Base-by-base conservation (phyloP, 2,329 filamentous ascomycete genomes). In the Pochonia chlamydosporia region DNA sequence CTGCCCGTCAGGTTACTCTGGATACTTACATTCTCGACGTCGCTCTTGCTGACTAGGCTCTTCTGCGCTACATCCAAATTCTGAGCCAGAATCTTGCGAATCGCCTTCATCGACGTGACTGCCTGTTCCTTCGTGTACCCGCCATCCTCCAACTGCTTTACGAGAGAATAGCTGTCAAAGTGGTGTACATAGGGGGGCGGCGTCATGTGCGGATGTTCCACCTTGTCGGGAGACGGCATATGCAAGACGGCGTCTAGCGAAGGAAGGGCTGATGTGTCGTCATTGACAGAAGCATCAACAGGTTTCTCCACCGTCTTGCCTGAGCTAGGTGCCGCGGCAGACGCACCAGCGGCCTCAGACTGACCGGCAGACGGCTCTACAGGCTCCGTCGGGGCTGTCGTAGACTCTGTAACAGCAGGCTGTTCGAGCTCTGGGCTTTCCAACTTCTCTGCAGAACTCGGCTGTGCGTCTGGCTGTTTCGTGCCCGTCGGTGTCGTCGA, bases 101-200 rank as follows among this genome's bases (percentile, higher is more conserved):
- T 83, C 5, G 86, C 89, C 71, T 97, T 97, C 93, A 99, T 99
- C 44, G 89, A 75, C 5, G 84, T 89, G 43, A 90, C 82, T 23
- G 89, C 83, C 66, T 96, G 92, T 0, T 75, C 76, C 39, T 79
- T 73, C 2, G 79, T 81, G 67, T 90, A 96, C 0, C 85, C 86
- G 11, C 83, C 82, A 16, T 83, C 77, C 44, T 84, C 77, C 14
- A 99, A 81, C 57, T 89, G 82, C 60, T 86, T 85, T 14, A 97
- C 93, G 5, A 97, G 78, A 13, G 82, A 84, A 67, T 93, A 99
- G 21, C 85, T 96, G 68, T 99, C 92, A 67, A 99, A 99, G 69
- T 97, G 90, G 69, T 99, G 93, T 28, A 96, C 83, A 62, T 96
- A 95, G 1, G 84, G 87, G 7, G 87, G 81, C 1, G 88, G 79